These are phyloP conservation scores for Cymbopogon flexuosus DNA, from an alignment of 202 grass and related monocot species.

Conservation along the genomic window DNA sequence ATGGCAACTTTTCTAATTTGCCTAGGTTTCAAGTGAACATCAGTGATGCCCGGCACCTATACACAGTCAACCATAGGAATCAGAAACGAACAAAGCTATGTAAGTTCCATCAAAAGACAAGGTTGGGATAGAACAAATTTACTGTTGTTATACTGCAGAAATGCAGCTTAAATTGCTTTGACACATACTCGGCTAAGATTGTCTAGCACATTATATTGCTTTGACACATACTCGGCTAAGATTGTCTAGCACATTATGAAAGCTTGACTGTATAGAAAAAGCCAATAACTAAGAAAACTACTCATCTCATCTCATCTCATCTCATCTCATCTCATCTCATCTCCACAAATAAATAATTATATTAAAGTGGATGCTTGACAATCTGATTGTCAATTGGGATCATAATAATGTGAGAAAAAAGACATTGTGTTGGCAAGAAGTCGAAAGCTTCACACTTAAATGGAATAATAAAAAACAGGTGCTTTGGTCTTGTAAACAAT, in stretches of 20 bases:
- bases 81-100: not conserved
- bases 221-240: not conserved
- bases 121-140: not conserved
- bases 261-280: not conserved
- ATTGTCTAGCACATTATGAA: not conserved
- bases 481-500: not conserved
- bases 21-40: slow-evolving; percentile 80
- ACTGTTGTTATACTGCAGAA: not conserved
- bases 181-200: not conserved
- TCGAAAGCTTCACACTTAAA: not conserved
- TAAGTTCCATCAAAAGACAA: not conserved
- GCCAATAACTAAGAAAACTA: not conserved
- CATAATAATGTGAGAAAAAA: not conserved
- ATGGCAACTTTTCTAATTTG: slow-evolving; percentile 77
- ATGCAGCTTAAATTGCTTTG: not conserved
- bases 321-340: no score
- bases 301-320: not conserved
- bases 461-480: not conserved
- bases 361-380: not conserved
- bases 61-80: slow-evolving; percentile 17
- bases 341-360: not conserved
- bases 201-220: not conserved
- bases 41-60: slow-evolving; percentile 84
- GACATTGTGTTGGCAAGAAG: not conserved
- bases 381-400: not conserved